Evolutionary conservation across 805 yeast species (phyloP).

Genomic region (Saccharomycopsis babjevae): DNA sequence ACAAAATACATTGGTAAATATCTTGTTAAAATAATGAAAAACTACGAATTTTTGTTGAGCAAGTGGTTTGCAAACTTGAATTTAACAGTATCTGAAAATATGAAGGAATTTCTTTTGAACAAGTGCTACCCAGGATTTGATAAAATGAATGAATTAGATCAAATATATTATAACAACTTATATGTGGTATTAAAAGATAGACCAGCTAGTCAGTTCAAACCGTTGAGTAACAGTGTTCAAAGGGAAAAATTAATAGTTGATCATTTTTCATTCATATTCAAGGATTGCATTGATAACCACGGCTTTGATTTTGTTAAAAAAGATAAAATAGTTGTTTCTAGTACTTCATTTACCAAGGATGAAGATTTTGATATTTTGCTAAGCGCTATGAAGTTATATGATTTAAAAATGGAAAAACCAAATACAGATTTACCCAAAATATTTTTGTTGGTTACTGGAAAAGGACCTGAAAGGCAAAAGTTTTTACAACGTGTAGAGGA

Average conservation of each 20-base stretch:
- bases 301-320: conserved; percentile 12
- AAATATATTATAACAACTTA: conserved; percentile 1
- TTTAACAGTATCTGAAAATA: conserved; percentile 67
- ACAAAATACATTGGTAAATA: not conserved
- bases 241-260: conserved; percentile 29
- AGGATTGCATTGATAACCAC: conserved; percentile 9
- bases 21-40: conserved; percentile 46
- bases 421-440: conserved; percentile 32
- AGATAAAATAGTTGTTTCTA: conserved; percentile 62
- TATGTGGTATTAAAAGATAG: conserved; percentile 73
- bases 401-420: conserved; percentile 21
- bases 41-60: conserved; percentile 57
- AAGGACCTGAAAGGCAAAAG: conserved; percentile 68
- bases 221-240: conserved; percentile 21
- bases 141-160: not conserved
- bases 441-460: conserved; percentile 80
- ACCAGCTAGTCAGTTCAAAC: conserved; percentile 57
- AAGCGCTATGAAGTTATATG: conserved; percentile 57
- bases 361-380: conserved; percentile 72
- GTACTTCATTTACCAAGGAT: conserved; percentile 94
- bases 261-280: conserved; percentile 27
- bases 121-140: not conserved
- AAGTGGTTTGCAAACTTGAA: conserved; percentile 52
- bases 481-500: conserved; percentile 39
- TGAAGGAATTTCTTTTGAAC: conserved; percentile 50